Conservation (phyloP, 2,329 filamentous ascomycete species). For the Cladosporium cucumerinum region DNA sequence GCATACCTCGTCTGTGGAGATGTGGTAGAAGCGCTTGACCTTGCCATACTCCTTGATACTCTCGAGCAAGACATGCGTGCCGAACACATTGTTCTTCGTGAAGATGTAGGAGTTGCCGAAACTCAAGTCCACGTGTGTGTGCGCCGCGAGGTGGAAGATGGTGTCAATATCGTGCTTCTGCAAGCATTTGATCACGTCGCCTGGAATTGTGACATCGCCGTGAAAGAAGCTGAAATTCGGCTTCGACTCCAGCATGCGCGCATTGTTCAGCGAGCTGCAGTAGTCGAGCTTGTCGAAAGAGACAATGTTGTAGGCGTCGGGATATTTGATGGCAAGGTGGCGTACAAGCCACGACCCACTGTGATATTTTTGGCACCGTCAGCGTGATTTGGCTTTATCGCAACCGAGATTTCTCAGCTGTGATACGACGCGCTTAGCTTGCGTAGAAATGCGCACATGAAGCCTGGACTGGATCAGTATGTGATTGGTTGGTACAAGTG, state of each 20-base stretch:
- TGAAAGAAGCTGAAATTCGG: constrained; percentile 76
- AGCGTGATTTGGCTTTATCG: constrained; percentile 9
- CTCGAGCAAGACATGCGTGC: constrained; percentile 79
- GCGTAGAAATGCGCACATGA: constrained; percentile 81
- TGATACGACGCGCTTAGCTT: constrained; percentile 10
- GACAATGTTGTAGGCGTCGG: constrained; percentile 70
- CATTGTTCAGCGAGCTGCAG: constrained; percentile 78
- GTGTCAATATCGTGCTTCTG: constrained; percentile 72
- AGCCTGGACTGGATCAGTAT: no score
- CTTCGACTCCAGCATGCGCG: constrained; percentile 61
- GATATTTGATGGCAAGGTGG: constrained; percentile 71
- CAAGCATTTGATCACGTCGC: constrained; percentile 67
- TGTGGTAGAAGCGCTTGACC: constrained; percentile 72
- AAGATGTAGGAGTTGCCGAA: constrained; percentile 81
- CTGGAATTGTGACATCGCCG: constrained; percentile 71
- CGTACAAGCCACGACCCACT: constrained; percentile 81
- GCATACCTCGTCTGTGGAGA: constrained; percentile 66
- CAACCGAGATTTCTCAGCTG: constrained; percentile 18
- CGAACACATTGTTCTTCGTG: constrained; percentile 77
- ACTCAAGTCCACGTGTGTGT: constrained; percentile 77
- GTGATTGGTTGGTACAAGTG: no score
- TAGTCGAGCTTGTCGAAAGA: constrained; percentile 85
- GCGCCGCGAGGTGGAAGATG: constrained; percentile 80
- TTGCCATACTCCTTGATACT: constrained; percentile 65
- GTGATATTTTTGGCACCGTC: constrained; percentile 15